Percentiles rank a stretch among this genome's conserved stretches.
phyloP scores from a whole-genome alignment of 2,329 filamentous ascomycete species.

The Tolypocladium paradoxum region DNA sequence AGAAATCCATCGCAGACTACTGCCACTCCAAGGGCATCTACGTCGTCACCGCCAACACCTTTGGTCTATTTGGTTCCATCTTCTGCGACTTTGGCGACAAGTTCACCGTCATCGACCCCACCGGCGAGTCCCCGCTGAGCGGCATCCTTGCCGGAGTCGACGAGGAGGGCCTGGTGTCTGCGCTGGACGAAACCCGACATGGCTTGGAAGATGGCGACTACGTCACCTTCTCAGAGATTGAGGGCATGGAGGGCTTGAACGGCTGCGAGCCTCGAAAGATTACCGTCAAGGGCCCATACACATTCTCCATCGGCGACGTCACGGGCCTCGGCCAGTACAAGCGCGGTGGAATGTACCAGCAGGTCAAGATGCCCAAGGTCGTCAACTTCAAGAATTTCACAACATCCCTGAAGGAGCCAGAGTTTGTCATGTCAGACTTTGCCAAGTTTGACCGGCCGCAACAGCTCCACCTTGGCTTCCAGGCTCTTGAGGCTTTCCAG shows the following conservation, averaged over 20 bases:
- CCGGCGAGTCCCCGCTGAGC: constrained; percentile 74
- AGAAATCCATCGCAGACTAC: constrained; percentile 80
- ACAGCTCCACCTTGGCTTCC: constrained; percentile 85
- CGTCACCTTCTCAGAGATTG: constrained; percentile 86
- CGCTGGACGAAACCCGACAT: constrained; percentile 87
- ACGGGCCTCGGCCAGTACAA: constrained; percentile 78
- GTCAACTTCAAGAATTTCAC: constrained; percentile 79
- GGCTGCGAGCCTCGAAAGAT: constrained; percentile 77
- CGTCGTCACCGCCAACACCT: constrained; percentile 77
- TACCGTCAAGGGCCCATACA: constrained; percentile 90
- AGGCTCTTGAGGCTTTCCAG: constrained; percentile 80
- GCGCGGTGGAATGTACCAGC: constrained; percentile 79
- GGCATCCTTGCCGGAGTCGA: constrained; percentile 88
- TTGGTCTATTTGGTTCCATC: constrained; percentile 86
- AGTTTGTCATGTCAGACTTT: constrained; percentile 86
- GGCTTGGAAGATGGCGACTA: constrained; percentile 94
- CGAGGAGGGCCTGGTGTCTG: constrained; percentile 82
- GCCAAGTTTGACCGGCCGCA: constrained; percentile 94
- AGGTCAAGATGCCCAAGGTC: constrained; percentile 97
- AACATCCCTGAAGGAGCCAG: constrained; percentile 71
- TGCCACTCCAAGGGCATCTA: constrained; percentile 92
- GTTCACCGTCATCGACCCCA: constrained; percentile 83
- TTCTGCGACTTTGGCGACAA: constrained; percentile 97
- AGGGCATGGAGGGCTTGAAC: constrained; percentile 87
- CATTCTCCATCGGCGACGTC: constrained; percentile 93